Conservation (phyloP, 2,329 filamentous ascomycete genomes). For the Epichloe amarillans region DNA sequence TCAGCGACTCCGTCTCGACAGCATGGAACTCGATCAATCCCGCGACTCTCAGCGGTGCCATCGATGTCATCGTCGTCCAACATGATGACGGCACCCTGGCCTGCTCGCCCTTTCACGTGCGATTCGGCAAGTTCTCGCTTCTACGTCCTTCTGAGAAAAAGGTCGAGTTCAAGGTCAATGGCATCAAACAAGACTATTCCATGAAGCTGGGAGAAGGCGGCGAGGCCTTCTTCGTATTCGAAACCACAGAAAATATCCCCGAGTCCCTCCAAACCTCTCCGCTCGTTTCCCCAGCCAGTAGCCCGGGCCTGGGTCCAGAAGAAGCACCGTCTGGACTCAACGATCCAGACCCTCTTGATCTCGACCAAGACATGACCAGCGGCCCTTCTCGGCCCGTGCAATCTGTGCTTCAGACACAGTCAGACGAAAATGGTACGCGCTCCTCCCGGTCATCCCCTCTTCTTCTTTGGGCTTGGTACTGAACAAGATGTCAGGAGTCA, state of each 20-base stretch:
- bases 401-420: slow-evolving; percentile 23
- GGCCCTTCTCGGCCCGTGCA: slow-evolving; percentile 30
- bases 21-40: slow-evolving; percentile 99
- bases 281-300: slow-evolving; percentile 76
- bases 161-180: slow-evolving; percentile 95
- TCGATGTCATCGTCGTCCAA: slow-evolving; percentile 97
- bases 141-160: slow-evolving; percentile 95
- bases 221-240: slow-evolving; percentile 97
- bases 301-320: slow-evolving; percentile 50
- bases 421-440: slow-evolving; percentile 17
- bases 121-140: slow-evolving; percentile 96
- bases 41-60: slow-evolving; percentile 89
- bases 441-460: neutral
- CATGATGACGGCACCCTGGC: slow-evolving; percentile 80
- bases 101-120: slow-evolving; percentile 96
- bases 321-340: slow-evolving; percentile 29
- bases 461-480: neutral
- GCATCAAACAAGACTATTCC: slow-evolving; percentile 77
- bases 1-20: slow-evolving; percentile 91
- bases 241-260: slow-evolving; percentile 86
- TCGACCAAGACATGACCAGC: slow-evolving; percentile 33
- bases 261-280: slow-evolving; percentile 89
- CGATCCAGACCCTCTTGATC: slow-evolving; percentile 57
- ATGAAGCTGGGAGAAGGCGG: slow-evolving; percentile 98
- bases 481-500: slow-evolving; percentile 22